Percentiles rank a stretch among this genome's conserved stretches.
Evolutionary conservation across 208 protist genomes (phyloP).

Genomic region (Acanthamoeba triangularis): DNA sequence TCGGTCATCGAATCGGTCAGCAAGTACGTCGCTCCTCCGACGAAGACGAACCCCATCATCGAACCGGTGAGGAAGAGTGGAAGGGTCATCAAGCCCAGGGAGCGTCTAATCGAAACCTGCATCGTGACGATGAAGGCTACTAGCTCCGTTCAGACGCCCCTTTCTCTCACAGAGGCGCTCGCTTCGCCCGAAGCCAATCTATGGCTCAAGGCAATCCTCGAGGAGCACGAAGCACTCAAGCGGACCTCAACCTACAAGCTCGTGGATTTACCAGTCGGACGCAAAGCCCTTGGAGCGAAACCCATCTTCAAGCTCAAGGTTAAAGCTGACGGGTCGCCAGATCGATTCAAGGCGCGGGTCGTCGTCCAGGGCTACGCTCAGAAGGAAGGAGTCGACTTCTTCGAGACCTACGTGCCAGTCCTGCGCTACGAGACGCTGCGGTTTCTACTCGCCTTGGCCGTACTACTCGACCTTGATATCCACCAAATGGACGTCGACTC

Average conservation of each 20-base stretch:
- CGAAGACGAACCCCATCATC: too few species aligned
- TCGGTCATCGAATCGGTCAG: too few species aligned
- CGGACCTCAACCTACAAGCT: too few species aligned
- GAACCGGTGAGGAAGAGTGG: not conserved
- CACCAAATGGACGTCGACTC: slow-evolving; percentile 58
- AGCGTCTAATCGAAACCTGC: not conserved
- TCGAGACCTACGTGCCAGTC: slow-evolving; percentile 55
- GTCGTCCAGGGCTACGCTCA: not conserved
- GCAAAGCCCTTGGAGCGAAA: not conserved
- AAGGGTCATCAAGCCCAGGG: not conserved
- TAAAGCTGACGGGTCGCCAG: not conserved
- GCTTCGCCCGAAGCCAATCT: not conserved
- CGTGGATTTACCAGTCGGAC: not conserved
- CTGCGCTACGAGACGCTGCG: not conserved
- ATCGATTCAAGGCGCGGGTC: not conserved
- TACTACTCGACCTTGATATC: not conserved
- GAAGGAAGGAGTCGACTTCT: not conserved
- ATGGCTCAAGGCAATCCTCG: too few species aligned
- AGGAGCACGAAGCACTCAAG: too few species aligned
- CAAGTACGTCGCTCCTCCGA: too few species aligned
- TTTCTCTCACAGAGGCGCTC: not conserved
- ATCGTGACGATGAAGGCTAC: not conserved
- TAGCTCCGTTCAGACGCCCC: not conserved
- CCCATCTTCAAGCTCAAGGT: not conserved
- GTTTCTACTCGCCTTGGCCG: slow-evolving; percentile 1